Evolutionary conservation across 345 rosid species (phyloP), one percentile per base, ranked within the genome.

Genomic region (Psidium friedrichsthalianum): DNA sequence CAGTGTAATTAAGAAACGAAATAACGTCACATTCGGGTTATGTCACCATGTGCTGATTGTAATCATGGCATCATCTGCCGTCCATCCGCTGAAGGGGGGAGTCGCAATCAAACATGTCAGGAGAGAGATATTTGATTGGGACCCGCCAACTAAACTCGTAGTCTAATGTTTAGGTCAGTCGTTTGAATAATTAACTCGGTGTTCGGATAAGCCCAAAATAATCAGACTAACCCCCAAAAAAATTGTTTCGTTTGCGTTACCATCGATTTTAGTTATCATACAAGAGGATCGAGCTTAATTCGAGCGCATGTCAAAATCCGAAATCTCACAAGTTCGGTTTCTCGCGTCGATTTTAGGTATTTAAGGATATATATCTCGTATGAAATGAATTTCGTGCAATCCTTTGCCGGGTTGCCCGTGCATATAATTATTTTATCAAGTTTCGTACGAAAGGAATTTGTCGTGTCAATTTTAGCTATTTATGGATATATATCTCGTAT

Each of bases 1-100:
- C 91, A 86, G 92, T 91, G 94, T 40, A 54, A 52, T 61, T 84
- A 88, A 87, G 69, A 57, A 88, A 82, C 89, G 86, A 88, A 87
- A 88, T 74, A 86, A 91, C n/a, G 55, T 47, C 85, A 57, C 82
- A 69, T 87, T 88, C 57, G 82, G 87, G 82, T 64, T 80, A 82
- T 84, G 91, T 89, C 92, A 81, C 85, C 84, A 88, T 85, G 74
- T 51, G 74, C 16, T 59, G 84, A 90, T 59, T 85, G 91, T 89
- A 64, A 76, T 86, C 87, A 83, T 74, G 2, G 58, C 36, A 83
- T 83, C 57, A 32, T 78, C 51, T 83, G 92, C 86, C 88, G 90
- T 86, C 88, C 86, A 61, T 84, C 57, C 27, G 42, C 76, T n/a
- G 15, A 16, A 52, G 54, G 14, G 2, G 55, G 16, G 55, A 9